phyloP scores from a whole-genome alignment of 2,329 filamentous ascomycete species.

The Beauveria sp. region DNA sequence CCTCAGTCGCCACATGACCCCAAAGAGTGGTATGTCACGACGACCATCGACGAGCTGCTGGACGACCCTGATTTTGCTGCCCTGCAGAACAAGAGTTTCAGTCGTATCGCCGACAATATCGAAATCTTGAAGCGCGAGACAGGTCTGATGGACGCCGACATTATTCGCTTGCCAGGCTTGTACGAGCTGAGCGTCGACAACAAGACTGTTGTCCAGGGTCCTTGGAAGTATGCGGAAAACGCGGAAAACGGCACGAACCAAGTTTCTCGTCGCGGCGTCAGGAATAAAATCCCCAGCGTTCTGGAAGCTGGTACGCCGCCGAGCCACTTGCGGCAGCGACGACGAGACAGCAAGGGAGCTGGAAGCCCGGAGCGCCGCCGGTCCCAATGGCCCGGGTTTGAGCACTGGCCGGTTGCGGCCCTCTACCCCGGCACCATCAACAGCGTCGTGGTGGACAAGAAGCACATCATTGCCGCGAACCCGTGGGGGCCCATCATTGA shows the following conservation, averaged over 20 bases:
- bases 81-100: neutral
- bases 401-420: neutral
- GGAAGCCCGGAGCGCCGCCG: too few species aligned
- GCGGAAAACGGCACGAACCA: too few species aligned
- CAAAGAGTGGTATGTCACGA: neutral
- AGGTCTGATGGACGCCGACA: conserved; percentile 17
- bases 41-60: neutral
- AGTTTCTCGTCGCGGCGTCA: too few species aligned
- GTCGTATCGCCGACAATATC: conserved; percentile 17
- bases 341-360: too few species aligned
- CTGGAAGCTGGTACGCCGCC: too few species aligned
- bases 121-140: conserved; percentile 18
- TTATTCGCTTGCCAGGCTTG: conserved; percentile 16
- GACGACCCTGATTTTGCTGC: neutral
- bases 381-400: too few species aligned
- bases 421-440: conserved; percentile 18
- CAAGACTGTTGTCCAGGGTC: neutral
- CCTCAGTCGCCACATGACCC: neutral
- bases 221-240: too few species aligned
- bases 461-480: neutral
- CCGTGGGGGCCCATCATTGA: neutral
- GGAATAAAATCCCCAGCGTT: too few species aligned
- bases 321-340: too few species aligned
- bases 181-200: conserved; percentile 11
- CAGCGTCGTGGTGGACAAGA: conserved; percentile 15